Evolutionary conservation across 2,329 filamentous ascomycete species (phyloP).

Genomic region (Fusarium sp.): DNA sequence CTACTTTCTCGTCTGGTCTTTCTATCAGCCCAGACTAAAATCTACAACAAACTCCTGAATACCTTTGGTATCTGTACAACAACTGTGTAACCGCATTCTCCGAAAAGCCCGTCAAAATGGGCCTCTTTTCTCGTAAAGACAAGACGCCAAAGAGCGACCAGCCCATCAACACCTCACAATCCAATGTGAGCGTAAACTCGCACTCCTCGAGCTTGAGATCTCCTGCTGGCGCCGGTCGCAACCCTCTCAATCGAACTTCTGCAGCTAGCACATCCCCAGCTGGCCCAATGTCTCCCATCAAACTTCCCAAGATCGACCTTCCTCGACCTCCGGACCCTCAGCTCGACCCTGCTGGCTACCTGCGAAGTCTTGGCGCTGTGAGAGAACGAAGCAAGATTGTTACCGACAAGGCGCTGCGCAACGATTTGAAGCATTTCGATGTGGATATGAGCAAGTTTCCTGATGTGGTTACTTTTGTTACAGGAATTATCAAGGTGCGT

Average conservation of each 20-base stretch:
- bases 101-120: conserved; percentile 60
- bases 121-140: conserved; percentile 70
- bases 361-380: conserved; percentile 90
- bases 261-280: conserved; percentile 64
- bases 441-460: conserved; percentile 89
- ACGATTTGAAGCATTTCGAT: conserved; percentile 87
- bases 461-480: conserved; percentile 88
- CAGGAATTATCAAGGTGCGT: conserved; percentile 92
- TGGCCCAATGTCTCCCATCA: conserved; percentile 66
- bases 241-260: conserved; percentile 66
- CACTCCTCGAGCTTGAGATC: conserved; percentile 61
- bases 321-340: conserved; percentile 89
- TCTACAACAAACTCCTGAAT: conserved; percentile 21
- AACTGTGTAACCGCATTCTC: conserved; percentile 17
- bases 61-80: conserved; percentile 23
- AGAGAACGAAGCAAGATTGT: conserved; percentile 83
- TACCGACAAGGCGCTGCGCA: conserved; percentile 81
- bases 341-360: conserved; percentile 89
- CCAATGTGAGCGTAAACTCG: conserved; percentile 68
- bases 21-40: conserved; percentile 44
- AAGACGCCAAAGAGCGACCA: conserved; percentile 63
- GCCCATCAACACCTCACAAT: conserved; percentile 61
- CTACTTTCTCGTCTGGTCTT: conserved; percentile 40
- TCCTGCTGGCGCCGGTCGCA: conserved; percentile 43
- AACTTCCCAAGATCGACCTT: conserved; percentile 82